Base-by-base conservation (phyloP, 148 eudicot genomes). In the Chenopodium formosanum region DNA sequence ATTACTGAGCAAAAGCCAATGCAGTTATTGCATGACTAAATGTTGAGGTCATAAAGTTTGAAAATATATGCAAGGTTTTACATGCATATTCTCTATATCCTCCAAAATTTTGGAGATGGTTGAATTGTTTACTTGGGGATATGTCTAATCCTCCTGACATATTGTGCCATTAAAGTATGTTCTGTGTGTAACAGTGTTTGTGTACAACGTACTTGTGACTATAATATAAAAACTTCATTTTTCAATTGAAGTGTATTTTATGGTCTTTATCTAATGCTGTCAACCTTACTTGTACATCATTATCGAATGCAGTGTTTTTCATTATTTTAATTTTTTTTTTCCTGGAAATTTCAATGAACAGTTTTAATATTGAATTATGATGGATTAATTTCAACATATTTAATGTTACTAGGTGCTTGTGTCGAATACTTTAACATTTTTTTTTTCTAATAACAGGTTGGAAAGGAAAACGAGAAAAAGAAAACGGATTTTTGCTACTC, bases 381-480 rank as follows among this genome's bases (percentile, higher is more conserved):
- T 46, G 71, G 46, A 29, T 22, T 14, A 72, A 0, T 78, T 63
- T 67, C n/a, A n/a, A 78, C 48, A 48, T 66, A 4, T 65, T 50
- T 14, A 7, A 34, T 83, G 23, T 32, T 67, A 47, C 65, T 70
- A 40, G 62, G 37, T 47, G 13, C 70, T 10, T 79, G 13, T 40
- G 16, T 71, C 31, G 25, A 67, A 75, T 67, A 64, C 48, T 19
- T 48, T 48, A 69, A 34, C 48, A 48, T 50, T 53, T 23, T 23
- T 3, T 16, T 63, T 66, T 72, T 75, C 50, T 81, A 27, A 46
- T 73, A 68, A 76, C 74, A 94, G 97, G 87, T 77, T 96, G 89
- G 99, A 96, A 88, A 93, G 93, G 37, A 96, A 89, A 87, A 96
- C 94, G 75, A 93, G 90, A 75, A 90, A 90, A 84, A 90, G 99